Evolutionary conservation across 2,329 filamentous ascomycete genomes (phyloP), one percentile per base, ranked within the genome.

Genomic region (Hirsutella thompsonii): DNA sequence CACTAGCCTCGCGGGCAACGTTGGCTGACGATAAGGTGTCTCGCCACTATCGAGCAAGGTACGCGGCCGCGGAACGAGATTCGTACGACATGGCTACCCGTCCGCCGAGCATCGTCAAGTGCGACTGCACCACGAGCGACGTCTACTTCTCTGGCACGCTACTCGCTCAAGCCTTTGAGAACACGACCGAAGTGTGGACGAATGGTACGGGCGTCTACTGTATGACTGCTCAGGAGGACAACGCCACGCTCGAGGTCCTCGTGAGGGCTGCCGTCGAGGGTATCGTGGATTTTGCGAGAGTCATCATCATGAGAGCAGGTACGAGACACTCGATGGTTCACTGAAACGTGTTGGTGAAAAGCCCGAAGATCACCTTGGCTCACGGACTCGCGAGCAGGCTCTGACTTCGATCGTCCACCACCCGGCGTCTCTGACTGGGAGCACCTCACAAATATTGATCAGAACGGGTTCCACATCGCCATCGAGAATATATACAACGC

Each of bases 141-240:
- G 79, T 83, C 14, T 87, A 84, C 61, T 87, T 72, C 59, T 75
- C 72, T 2, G 82, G 82, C 8, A 63, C 57, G 0, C 54, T 76
- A 18, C 69, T 86, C 3, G 67, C 72, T 9, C 68, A 74, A 36
- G 72, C 74, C 0, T 85, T 86, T 52, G 77, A 76, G 49, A 77
- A 80, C 46, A 80, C 73, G 18, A 80, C 77, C 3, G 59, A 49
- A 0, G 51, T 81, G 1, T 74, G 78, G 61, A 86, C 81, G 2
- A 84, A 84, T 51, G 79, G 79, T 3, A 74, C 70, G 0, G 79
- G 76, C 0, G 57, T 67, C 5, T 85, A 85, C 60, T 85, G 81
- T 62, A 75, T 79, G 59, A 81, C 72, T 2, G 80, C 80, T 0
- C 81, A 85, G 55, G 82, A 86, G 57, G 81, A 86, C 54, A 83